A percentile compares a stretch with the other conserved stretches of the same genome.
Conservation (phyloP, 768 basidiomycete species). For the Tricholoma furcatifolium region DNA sequence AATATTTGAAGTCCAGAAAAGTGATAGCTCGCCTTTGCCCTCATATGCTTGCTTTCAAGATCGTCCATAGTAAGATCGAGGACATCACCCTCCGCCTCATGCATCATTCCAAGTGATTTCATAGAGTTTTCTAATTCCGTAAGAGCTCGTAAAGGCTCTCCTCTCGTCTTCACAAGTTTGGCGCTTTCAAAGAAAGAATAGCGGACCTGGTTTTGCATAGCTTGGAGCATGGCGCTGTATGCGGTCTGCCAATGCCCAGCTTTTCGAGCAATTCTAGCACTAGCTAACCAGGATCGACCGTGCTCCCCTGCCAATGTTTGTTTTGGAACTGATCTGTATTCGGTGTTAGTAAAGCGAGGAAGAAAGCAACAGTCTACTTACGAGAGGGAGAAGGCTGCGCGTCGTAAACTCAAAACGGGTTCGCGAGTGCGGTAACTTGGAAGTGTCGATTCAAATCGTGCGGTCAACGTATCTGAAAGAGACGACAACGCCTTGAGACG, state of each 20-base stretch:
- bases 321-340: conserved; percentile 31
- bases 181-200: conserved; percentile 90
- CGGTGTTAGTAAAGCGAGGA: conserved; percentile 4
- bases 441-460: conserved; percentile 72
- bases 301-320: conserved; percentile 55
- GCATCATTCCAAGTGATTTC: conserved; percentile 47
- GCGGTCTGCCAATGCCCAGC: conserved; percentile 95
- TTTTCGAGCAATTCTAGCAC: conserved; percentile 95
- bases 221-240: conserved; percentile 93
- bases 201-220: conserved; percentile 64
- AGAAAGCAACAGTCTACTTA: conserved; percentile 30
- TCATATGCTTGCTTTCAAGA: conserved; percentile 48
- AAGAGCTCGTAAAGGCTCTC: conserved; percentile 81
- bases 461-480: conserved; percentile 50
- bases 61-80: conserved; percentile 62
- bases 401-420: conserved; percentile 83
- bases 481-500: conserved; percentile 37
- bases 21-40: conserved; percentile 62
- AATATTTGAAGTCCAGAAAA: background rate
- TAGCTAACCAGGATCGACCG: conserved; percentile 85
- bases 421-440: conserved; percentile 90
- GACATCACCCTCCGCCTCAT: conserved; percentile 34
- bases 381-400: conserved; percentile 79
- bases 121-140: conserved; percentile 82
- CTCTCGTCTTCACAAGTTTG: conserved; percentile 76